A percentile compares a stretch with the other conserved stretches of the same genome.
Evolutionary conservation across 768 basidiomycete genomes (phyloP).

Genomic region (Mycena vitilis): DNA sequence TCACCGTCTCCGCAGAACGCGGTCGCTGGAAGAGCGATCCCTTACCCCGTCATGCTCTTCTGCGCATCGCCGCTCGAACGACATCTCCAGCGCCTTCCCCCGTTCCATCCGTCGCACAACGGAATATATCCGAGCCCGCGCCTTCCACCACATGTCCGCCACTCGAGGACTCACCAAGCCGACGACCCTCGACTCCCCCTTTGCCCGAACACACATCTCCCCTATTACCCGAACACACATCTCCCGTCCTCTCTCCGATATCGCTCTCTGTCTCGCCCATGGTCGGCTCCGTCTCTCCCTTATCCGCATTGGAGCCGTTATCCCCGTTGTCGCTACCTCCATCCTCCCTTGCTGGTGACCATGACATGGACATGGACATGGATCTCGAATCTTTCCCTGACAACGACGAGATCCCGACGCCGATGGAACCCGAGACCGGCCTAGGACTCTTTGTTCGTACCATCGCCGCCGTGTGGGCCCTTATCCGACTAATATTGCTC

Average conservation of each 20-base stretch:
- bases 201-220: slow-evolving; percentile 38
- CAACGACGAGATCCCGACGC: slow-evolving; percentile 28
- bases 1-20: slow-evolving; percentile 64
- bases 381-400: slow-evolving; percentile 32
- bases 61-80: slow-evolving; percentile 49
- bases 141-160: slow-evolving; percentile 38
- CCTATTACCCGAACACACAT: slow-evolving; percentile 38
- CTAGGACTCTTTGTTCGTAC: slow-evolving; percentile 37
- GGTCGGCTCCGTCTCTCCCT: slow-evolving; percentile 50
- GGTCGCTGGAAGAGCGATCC: slow-evolving; percentile 70
- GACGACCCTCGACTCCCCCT: slow-evolving; percentile 25
- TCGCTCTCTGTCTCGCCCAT: slow-evolving; percentile 50
- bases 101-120: slow-evolving; percentile 37
- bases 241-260: slow-evolving; percentile 58
- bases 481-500: slow-evolving; percentile 38
- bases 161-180: slow-evolving; percentile 34
- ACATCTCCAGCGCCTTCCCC: slow-evolving; percentile 47
- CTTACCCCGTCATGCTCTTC: slow-evolving; percentile 43
- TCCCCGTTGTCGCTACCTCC: slow-evolving; percentile 31
- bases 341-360: slow-evolving; percentile 34
- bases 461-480: slow-evolving; percentile 38
- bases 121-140: slow-evolving; percentile 55
- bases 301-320: slow-evolving; percentile 32
- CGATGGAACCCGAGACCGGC: slow-evolving; percentile 24
- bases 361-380: slow-evolving; percentile 31